These are phyloP conservation scores for Tolypocladium endophyticum DNA, from an alignment of 2,329 filamentous ascomycete genomes.

Conservation along the genomic window DNA sequence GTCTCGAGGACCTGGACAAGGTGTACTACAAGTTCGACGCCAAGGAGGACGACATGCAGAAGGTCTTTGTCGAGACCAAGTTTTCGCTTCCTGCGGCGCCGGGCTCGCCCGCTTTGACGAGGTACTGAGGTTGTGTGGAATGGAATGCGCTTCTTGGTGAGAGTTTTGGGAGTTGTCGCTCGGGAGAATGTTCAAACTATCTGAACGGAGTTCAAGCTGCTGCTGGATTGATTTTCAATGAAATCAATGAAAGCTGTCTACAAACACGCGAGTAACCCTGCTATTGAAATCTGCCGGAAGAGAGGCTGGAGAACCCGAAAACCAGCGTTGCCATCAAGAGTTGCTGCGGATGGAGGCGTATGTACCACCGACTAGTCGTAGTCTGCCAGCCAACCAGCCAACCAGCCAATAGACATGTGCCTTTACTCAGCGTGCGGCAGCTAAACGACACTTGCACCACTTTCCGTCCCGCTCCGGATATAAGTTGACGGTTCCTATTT, in stretches of 20 bases:
- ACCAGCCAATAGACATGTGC: not conserved
- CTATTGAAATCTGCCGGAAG: no score
- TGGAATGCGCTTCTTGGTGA: not conserved
- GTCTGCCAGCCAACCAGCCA: no score
- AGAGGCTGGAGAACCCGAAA: no score
- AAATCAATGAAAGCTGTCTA: no score
- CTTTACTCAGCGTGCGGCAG: not conserved
- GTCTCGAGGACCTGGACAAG: conserved; percentile 61
- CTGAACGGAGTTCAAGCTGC: not conserved
- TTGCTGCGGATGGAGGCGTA: no score
- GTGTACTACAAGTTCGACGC: conserved; percentile 54
- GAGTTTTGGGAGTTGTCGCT: not conserved
- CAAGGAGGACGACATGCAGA: conserved; percentile 63
- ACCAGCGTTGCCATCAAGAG: no score
- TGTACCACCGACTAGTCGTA: no score
- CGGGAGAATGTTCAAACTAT: not conserved
- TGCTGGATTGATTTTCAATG: no score
- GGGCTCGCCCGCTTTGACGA: conserved; percentile 33
- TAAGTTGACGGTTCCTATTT: not conserved
- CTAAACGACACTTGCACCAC: no score
- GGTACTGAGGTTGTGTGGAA: not conserved
- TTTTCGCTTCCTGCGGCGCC: conserved; percentile 37
- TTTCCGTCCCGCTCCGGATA: not conserved
- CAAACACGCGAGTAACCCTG: no score
- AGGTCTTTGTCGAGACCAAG: conserved; percentile 59